These are phyloP conservation scores for Aspergillus fumigatiaffinis DNA, from an alignment of 2,329 filamentous ascomycete species.

Conservation along the genomic window DNA sequence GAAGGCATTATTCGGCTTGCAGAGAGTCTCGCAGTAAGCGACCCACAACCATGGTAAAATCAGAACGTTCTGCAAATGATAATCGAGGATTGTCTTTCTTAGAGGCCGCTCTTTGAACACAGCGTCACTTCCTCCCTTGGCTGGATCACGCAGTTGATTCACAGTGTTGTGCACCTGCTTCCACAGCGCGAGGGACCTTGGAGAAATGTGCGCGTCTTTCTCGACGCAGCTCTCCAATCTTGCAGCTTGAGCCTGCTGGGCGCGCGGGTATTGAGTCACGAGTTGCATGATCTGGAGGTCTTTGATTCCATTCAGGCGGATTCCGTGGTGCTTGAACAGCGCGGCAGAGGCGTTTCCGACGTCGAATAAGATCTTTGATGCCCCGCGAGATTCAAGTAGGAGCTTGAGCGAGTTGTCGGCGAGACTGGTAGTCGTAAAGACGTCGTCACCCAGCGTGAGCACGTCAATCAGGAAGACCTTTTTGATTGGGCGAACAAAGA, in stretches of 20 bases:
- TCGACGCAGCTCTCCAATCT: constrained; percentile 41
- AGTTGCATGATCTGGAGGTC: constrained; percentile 58
- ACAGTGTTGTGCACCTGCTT: background rate
- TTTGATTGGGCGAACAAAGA: constrained; percentile 31
- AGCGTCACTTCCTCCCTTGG: constrained; percentile 43
- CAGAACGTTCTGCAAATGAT: constrained; percentile 48
- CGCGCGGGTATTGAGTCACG: constrained; percentile 26
- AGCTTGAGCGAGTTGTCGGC: constrained; percentile 27
- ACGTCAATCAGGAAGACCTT: constrained; percentile 47
- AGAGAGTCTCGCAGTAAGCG: background rate
- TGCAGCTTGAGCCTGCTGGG: constrained; percentile 19
- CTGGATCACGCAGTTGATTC: background rate
- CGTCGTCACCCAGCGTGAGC: constrained; percentile 29
- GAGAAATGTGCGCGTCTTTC: constrained; percentile 9
- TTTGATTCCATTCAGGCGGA: constrained; percentile 44
- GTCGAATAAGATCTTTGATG: constrained; percentile 56
- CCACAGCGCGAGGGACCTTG: background rate
- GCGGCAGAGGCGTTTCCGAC: constrained; percentile 58
- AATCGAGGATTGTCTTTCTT: constrained; percentile 34
- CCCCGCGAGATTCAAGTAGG: constrained; percentile 44
- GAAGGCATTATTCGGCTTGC: background rate
- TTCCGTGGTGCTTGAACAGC: constrained; percentile 44
- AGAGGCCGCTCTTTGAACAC: constrained; percentile 50
- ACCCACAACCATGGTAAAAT: constrained; percentile 1
- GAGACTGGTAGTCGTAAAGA: constrained; percentile 37